Evolutionary conservation across 1,139 yeast genomes (phyloP), one percentile per base, ranked within the genome.

Genomic region (Geotrichum bryndzae): DNA sequence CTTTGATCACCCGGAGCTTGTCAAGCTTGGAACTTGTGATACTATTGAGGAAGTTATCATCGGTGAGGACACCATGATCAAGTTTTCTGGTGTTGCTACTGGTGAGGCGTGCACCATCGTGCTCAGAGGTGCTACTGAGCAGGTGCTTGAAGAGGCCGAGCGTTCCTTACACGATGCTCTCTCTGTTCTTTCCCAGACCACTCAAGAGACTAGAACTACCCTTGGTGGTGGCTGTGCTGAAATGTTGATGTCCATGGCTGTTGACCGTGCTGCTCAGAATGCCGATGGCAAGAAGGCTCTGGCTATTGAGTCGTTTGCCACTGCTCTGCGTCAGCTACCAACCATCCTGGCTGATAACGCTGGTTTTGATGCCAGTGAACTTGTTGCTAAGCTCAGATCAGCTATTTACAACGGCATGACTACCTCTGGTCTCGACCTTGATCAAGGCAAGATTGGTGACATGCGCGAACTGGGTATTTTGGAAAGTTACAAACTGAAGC

Each of bases 171-270:
- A 95, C 73, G 99, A 94, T 77, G 99, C 99, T 1, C 81, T 94
- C 64, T 90, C 97, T 1, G 99, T 94, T 15, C 81, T 94, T 63
- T 90, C 97, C 1, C 99, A 95, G 77, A 94, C 99, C 18, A 94
- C 97, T 1, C 85, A 81, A 68, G 97, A 91, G 71, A 89, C 98
- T n/a, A 85, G 92, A 74, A 91, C 97, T 1, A 95, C 95, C 50
- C 82, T 94, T 57, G 99, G 99, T 63, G 99, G 97, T 67, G 99
- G 99, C 33, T 92, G 97, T 73, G 86, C 97, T 3, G 99, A 94
- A 77, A 92, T 94, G 97, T 81, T 90, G 69, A 94, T 94, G 99
- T 88, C 97, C 13, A 90, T 90, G 76, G 97, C 99, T 6, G 98
- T 94, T 48, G 99, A 95, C 69, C 91, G 90, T 66, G 90, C 87